Base-by-base conservation (phyloP, 768 basidiomycete species). In the Tricholoma bakamatsutake region DNA sequence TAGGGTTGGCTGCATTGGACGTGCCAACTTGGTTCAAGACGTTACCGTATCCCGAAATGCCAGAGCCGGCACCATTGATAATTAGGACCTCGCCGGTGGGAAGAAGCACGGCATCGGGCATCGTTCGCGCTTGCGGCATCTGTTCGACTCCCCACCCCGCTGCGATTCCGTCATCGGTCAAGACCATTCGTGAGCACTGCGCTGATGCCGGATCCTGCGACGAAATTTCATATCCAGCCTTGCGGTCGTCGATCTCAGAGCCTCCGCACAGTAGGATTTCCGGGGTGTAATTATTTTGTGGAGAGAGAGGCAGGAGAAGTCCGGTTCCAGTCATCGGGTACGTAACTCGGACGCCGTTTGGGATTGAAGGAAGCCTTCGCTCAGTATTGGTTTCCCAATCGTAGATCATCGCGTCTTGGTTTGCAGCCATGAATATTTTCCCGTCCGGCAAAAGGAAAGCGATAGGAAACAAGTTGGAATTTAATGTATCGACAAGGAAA, bases 401-500 rank as follows among this genome's bases (percentile, higher is more conserved):
- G 61, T 91, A 92, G 59, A 91, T 83, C 75, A 85, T 89, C 5
- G 87, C 86, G 56, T 90, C 84, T 34, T 73, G 80, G 65, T 91
- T 90, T 4, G 90, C 90, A 28, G 87, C 88, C 52, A 92, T 76
- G 66, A 90, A 91, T 3, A 91, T 60, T 24, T 67, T 80, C 9
- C 85, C 85, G 59, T 88, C 80, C 13, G 90, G 86, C 40, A 92
- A 79, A 40, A 76, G 63, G 62, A 91, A 87, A 11, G 83, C 85
- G 57, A 89, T 85, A 1, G 88, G 88, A 59, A 92, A 92, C 24
- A 92, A 75, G 66, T 92, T 92, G n/a, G 90, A 83, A 63, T 85
- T 87, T 56, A 92, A 73, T 3, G 90, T 90, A 55, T 84, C 80
- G 57, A 76, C 73, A 13, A 92, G 73, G 66, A 90, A 90, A 27